Evolutionary conservation across 352 stramenopile species (phyloP).

Genomic region (Phytophthora tentaculata): DNA sequence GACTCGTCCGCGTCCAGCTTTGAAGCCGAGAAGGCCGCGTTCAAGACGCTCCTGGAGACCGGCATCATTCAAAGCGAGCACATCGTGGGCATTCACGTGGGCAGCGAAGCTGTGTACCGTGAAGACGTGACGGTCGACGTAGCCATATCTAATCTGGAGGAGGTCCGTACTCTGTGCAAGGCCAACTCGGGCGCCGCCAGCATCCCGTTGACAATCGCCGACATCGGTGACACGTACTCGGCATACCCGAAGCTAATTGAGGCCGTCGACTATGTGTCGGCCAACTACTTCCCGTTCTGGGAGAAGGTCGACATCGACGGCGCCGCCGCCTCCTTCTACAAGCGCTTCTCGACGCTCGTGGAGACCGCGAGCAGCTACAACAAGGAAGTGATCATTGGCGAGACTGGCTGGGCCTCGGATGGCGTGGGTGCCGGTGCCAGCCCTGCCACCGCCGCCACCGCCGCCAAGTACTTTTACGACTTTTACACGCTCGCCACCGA

Average conservation of each 20-base stretch:
- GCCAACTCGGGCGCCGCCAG: conserved; percentile 31
- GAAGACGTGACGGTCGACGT: conserved; percentile 47
- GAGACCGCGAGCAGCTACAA: conserved; percentile 36
- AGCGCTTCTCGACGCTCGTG: conserved; percentile 47
- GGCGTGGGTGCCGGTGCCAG: conserved; percentile 42
- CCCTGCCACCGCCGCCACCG: conserved; percentile 41
- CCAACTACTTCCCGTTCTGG: conserved; percentile 80
- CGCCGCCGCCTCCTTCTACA: conserved; percentile 52
- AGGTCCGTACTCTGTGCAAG: conserved; percentile 56
- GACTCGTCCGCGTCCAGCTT: conserved; percentile 46
- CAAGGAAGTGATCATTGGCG: conserved; percentile 72
- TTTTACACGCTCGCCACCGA: conserved; percentile 62
- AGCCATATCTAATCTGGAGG: conserved; percentile 59
- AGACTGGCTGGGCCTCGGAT: conserved; percentile 69
- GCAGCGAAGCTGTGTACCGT: conserved; percentile 73
- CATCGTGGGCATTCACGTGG: conserved; percentile 69
- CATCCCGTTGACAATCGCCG: conserved; percentile 69
- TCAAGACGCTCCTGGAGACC: conserved; percentile 51
- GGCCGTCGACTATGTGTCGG: conserved; percentile 65
- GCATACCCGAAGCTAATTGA: conserved; percentile 58
- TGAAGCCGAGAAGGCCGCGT: conserved; percentile 47
- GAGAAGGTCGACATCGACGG: conserved; percentile 46
- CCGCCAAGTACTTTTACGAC: conserved; percentile 62
- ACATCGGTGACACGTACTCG: conserved; percentile 65
- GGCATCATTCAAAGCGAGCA: conserved; percentile 45